phyloP scores from a whole-genome alignment of 495 filamentous ascomycete genomes.

The Penicillium dipodomyicola region DNA sequence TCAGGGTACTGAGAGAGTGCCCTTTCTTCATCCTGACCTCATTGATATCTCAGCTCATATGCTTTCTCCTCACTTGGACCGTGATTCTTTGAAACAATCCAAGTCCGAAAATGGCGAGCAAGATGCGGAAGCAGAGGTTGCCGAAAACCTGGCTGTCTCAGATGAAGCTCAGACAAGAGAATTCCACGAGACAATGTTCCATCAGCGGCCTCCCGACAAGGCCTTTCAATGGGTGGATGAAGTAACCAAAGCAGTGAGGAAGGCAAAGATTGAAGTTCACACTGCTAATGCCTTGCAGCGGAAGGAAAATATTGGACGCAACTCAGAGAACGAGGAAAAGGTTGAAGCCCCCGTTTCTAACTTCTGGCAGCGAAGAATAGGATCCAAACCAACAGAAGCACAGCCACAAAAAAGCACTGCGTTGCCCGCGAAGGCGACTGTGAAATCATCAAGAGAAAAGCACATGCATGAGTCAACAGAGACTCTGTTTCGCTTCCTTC shows the following conservation, averaged over 20 bases:
- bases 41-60: conserved; percentile 7
- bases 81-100: background rate
- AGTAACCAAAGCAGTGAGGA: background rate
- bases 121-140: background rate
- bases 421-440: background rate
- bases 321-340: background rate
- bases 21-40: conserved; percentile 2
- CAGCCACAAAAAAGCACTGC: background rate
- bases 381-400: background rate
- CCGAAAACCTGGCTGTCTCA: background rate
- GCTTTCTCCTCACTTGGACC: background rate
- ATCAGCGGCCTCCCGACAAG: background rate
- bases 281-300: background rate
- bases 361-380: background rate
- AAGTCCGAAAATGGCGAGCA: background rate
- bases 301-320: background rate
- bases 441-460: conserved; percentile 6
- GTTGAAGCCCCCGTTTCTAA: background rate
- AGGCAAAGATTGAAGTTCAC: background rate
- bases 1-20: background rate
- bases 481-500: conserved; percentile 21
- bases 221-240: background rate
- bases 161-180: background rate
- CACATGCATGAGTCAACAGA: conserved; percentile 8
- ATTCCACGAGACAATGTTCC: conserved; percentile 3